Percentiles rank a stretch among this genome's conserved stretches.
Evolutionary conservation across 1,284 basidiomycete genomes (phyloP).

Genomic region (Papiliotrema flavescens): DNA sequence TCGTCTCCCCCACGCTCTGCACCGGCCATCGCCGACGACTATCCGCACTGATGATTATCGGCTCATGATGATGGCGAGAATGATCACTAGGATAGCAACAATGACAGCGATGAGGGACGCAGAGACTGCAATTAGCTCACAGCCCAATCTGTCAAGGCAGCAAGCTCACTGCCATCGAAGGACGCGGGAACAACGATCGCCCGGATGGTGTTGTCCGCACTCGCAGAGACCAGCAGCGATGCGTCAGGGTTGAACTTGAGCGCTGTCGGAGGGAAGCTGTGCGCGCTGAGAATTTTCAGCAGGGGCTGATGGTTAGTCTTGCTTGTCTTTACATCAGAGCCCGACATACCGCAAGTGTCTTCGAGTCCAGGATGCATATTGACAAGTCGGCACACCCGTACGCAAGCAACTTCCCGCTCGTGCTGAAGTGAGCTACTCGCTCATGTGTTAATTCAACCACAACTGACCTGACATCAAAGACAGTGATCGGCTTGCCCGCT

Average conservation of each 20-base stretch:
- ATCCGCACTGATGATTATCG: background rate
- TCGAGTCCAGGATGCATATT: conserved; percentile 78
- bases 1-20: too few relatives aligned
- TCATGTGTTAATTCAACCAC: background rate
- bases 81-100: conserved; percentile 11
- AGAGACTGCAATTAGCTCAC: conserved; percentile 1
- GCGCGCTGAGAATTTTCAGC: conserved; percentile 82
- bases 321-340: background rate
- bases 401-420: conserved; percentile 75
- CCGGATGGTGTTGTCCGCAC: conserved; percentile 85
- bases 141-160: background rate
- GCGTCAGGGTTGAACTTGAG: conserved; percentile 81
- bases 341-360: conserved; percentile 66
- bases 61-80: conserved; percentile 9
- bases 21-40: too few relatives aligned
- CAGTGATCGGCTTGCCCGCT: conserved; percentile 73
- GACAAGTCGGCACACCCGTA: conserved; percentile 85
- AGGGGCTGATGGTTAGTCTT: conserved; percentile 60
- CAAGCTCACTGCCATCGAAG: conserved; percentile 41
- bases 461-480: conserved; percentile 75
- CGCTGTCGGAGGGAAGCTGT: conserved; percentile 90
- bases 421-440: conserved; percentile 50
- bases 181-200: conserved; percentile 67
- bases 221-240: conserved; percentile 80
- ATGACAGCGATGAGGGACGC: conserved; percentile 8